Conservation (phyloP, 345 rosid genomes). For the Acer saccharum region DNA sequence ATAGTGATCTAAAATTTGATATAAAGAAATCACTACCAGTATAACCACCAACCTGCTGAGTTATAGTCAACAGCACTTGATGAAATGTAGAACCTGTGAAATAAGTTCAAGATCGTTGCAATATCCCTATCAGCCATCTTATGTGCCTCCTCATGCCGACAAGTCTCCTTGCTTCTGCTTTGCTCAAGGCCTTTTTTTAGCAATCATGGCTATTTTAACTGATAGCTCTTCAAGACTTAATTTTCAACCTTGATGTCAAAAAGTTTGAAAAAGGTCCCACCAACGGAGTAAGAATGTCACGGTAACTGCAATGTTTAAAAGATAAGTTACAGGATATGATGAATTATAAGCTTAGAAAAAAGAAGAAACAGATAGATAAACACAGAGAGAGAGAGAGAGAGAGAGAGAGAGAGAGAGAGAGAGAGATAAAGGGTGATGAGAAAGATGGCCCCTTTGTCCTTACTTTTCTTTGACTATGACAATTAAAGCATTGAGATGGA, state of each 20-base stretch:
- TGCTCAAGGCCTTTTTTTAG: constrained; percentile 39
- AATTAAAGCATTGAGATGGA: constrained; percentile 33
- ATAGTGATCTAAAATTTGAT: not conserved
- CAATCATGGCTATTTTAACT: constrained; percentile 34
- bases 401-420: too few species aligned
- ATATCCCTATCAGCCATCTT: constrained; percentile 33
- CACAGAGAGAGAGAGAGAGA: not conserved
- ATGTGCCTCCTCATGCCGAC: constrained; percentile 30
- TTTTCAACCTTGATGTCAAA: constrained; percentile 35
- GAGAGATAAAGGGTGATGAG: constrained; percentile 9
- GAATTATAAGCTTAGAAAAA: constrained; percentile 18
- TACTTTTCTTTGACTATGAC: constrained; percentile 44
- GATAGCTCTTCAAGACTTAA: constrained; percentile 31
- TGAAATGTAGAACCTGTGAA: constrained; percentile 20
- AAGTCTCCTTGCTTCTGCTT: constrained; percentile 41
- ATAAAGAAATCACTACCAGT: not conserved
- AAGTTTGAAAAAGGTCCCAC: constrained; percentile 32
- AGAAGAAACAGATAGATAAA: not conserved
- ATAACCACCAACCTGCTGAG: constrained; percentile 26
- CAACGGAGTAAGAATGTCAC: constrained; percentile 22
- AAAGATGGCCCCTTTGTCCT: constrained; percentile 31
- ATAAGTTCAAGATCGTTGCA: constrained; percentile 29
- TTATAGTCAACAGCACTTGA: constrained; percentile 31
- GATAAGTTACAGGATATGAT: constrained; percentile 27
- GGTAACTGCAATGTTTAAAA: constrained; percentile 34